Evolutionary conservation across 495 filamentous ascomycete genomes (phyloP).

Genomic region (Elaphomyces granulatus): DNA sequence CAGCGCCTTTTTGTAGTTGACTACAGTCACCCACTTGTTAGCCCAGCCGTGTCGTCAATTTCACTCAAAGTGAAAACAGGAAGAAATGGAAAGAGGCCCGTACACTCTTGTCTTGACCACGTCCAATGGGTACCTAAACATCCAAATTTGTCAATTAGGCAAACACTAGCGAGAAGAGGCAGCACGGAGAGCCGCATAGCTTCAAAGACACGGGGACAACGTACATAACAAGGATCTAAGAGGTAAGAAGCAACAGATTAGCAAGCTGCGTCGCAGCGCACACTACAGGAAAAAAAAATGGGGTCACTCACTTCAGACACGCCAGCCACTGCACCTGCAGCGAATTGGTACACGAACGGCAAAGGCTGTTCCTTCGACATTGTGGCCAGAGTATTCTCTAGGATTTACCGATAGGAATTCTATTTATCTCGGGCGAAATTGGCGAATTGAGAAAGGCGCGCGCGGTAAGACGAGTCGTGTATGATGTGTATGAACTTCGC

Average conservation of each 20-base stretch:
- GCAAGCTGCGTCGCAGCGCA: not conserved
- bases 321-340: slow-evolving; percentile 78
- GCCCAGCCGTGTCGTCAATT: slow-evolving; percentile 5
- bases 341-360: slow-evolving; percentile 76
- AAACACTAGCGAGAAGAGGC: not conserved
- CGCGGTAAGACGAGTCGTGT: too few relatives aligned
- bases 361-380: slow-evolving; percentile 58
- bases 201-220: slow-evolving; percentile 9
- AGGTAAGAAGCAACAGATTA: not conserved
- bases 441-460: too few relatives aligned
- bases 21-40: too few relatives aligned
- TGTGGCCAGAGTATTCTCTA: slow-evolving; percentile 17
- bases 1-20: slow-evolving; percentile 69
- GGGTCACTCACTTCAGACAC: slow-evolving; percentile 66
- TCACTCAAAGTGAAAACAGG: not conserved
- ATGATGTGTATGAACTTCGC: too few relatives aligned
- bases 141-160: slow-evolving; percentile 2
- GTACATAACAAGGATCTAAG: slow-evolving; percentile 80
- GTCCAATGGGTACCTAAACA: slow-evolving; percentile 83
- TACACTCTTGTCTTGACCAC: slow-evolving; percentile 97
- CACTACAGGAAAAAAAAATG: too few relatives aligned
- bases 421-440: too few relatives aligned
- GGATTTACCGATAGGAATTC: too few relatives aligned
- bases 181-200: too few relatives aligned
- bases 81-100: too few relatives aligned